Evolutionary conservation across 2,329 filamentous ascomycete species (phyloP).

Genomic region (Sclerotinia nivalis): DNA sequence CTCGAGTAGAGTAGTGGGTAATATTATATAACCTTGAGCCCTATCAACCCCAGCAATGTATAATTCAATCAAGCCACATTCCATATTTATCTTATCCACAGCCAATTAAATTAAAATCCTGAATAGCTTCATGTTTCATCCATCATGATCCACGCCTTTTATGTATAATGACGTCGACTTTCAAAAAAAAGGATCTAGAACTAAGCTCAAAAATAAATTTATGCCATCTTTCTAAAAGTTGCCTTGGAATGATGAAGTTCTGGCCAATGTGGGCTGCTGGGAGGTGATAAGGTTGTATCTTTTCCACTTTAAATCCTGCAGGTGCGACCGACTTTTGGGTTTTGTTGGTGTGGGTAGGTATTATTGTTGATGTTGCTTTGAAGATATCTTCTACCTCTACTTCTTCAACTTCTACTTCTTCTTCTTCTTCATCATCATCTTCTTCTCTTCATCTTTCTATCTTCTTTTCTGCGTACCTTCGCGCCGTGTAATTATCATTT

Average conservation of each 20-base stretch:
- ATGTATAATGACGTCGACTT: constrained; percentile 5
- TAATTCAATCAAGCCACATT: neutral
- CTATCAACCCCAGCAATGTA: no score
- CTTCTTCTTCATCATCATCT: neutral
- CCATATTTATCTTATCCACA: neutral
- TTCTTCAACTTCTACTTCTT: neutral
- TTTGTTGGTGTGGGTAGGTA: neutral
- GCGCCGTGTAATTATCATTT: neutral
- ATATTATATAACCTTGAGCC: no score
- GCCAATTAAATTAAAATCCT: neutral
- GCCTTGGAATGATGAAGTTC: neutral
- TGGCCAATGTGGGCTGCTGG: neutral
- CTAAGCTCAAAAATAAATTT: neutral
- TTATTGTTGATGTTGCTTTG: neutral
- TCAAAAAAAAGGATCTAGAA: neutral
- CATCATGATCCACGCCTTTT: neutral
- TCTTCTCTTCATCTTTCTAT: neutral
- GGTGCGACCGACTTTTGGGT: neutral
- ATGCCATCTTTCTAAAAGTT: neutral
- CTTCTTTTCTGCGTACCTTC: neutral
- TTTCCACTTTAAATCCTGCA: constrained; percentile 8
- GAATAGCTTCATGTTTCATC: constrained; percentile 7
- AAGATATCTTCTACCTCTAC: neutral
- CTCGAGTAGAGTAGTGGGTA: neutral
- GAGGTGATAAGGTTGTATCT: neutral